Conservation (phyloP, 176 grass and related monocot genomes). For the Lolium rigidum region DNA sequence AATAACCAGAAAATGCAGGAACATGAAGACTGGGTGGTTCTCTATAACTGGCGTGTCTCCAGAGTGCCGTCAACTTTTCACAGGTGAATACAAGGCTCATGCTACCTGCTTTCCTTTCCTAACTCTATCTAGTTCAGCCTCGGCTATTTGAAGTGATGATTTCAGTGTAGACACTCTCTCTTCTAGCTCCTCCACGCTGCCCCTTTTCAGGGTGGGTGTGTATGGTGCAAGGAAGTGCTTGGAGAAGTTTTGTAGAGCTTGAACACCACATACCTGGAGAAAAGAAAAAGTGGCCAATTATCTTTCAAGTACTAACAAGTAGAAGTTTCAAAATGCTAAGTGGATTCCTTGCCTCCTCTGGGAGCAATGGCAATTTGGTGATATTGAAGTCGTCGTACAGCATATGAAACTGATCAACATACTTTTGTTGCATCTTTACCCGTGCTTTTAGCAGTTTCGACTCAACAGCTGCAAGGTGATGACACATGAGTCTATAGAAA, state of each 20-base stretch:
- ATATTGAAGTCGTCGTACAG: slow-evolving; percentile 98
- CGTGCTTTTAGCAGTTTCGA: slow-evolving; percentile 88
- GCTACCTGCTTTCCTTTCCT: slow-evolving; percentile 81
- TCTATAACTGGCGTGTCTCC: slow-evolving; percentile 19
- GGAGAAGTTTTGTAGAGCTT: slow-evolving; percentile 86
- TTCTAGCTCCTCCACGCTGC: slow-evolving; percentile 78
- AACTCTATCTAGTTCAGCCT: slow-evolving; percentile 78
- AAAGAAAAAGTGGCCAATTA: slow-evolving; percentile 17
- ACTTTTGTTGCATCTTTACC: slow-evolving; percentile 97
- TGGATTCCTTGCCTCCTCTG: slow-evolving; percentile 74
- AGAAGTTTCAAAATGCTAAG: neutral
- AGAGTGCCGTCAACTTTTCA: slow-evolving; percentile 11
- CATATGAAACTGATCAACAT: slow-evolving; percentile 94
- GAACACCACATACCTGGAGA: slow-evolving; percentile 85
- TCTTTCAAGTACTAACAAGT: slow-evolving; percentile 13
- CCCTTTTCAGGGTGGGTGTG: slow-evolving; percentile 60
- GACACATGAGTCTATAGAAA: slow-evolving; percentile 30
- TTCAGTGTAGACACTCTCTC: slow-evolving; percentile 67
- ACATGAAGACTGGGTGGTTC: slow-evolving; percentile 38
- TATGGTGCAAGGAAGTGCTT: slow-evolving; percentile 76
- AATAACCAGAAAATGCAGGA: slow-evolving; percentile 31
- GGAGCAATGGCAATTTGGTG: slow-evolving; percentile 95
- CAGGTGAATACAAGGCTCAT: slow-evolving; percentile 45
- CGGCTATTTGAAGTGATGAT: slow-evolving; percentile 61
- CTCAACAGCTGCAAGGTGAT: slow-evolving; percentile 70